Evolutionary conservation across 2,329 filamentous ascomycete species (phyloP).

Genomic region (Furcasterigmium furcatum): DNA sequence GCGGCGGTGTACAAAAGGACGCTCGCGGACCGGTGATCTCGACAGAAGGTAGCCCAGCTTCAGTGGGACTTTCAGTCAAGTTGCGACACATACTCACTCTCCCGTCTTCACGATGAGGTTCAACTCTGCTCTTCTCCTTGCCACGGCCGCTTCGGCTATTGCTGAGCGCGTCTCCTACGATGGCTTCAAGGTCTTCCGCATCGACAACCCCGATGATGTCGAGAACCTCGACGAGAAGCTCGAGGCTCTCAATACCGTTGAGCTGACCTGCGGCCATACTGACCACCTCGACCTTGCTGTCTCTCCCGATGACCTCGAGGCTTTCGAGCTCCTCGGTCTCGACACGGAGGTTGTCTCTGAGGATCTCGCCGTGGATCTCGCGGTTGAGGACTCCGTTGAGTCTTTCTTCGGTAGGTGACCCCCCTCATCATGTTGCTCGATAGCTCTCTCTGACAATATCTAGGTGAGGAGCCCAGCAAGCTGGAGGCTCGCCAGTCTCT

Average conservation of each 20-base stretch:
- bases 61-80: too few relatives aligned
- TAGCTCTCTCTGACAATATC: neutral
- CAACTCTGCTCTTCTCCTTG: constrained; percentile 5
- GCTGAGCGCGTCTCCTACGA: constrained; percentile 31
- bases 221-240: constrained; percentile 25
- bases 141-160: constrained; percentile 8
- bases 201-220: constrained; percentile 29
- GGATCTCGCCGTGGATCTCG: constrained; percentile 34
- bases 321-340: constrained; percentile 28
- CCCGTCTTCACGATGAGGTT: constrained; percentile 12
- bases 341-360: constrained; percentile 31
- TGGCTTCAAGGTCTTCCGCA: constrained; percentile 40
- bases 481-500: constrained; percentile 7
- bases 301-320: constrained; percentile 25
- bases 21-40: too few relatives aligned
- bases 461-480: neutral
- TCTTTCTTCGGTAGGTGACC: constrained; percentile 22
- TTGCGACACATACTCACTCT: too few relatives aligned
- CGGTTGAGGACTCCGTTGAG: constrained; percentile 24
- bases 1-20: too few relatives aligned
- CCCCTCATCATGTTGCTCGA: neutral
- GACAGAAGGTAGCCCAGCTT: too few relatives aligned
- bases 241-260: constrained; percentile 32
- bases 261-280: constrained; percentile 28
- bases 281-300: constrained; percentile 35